Evolutionary conservation across 106 monocot genomes (phyloP).

Genomic region (Phalaenopsis equestris): DNA sequence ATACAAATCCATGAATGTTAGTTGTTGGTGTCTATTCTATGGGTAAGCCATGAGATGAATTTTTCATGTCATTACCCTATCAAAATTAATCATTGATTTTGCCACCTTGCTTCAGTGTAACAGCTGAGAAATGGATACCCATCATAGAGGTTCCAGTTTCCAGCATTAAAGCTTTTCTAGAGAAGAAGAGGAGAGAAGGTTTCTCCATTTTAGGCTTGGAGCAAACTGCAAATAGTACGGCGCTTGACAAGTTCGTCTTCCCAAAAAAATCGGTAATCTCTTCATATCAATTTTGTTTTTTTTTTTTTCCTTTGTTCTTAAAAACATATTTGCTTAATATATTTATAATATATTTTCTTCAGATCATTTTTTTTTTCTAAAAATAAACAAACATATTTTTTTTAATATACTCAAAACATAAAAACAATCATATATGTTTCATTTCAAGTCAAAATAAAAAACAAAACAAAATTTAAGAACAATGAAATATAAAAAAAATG

Average conservation of each 20-base stretch:
- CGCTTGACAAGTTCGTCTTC: conserved; percentile 63
- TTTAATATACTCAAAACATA: too few relatives aligned
- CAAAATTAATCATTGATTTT: too few relatives aligned
- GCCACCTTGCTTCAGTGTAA: conserved; percentile 41
- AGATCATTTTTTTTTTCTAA: too few relatives aligned
- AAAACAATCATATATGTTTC: too few relatives aligned
- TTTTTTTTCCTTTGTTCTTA: too few relatives aligned
- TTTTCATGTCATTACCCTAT: too few relatives aligned
- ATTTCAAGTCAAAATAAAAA: too few relatives aligned
- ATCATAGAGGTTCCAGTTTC: conserved; percentile 82
- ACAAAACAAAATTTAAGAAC: too few relatives aligned
- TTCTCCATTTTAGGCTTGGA: conserved; percentile 83
- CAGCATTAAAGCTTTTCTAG: conserved; percentile 59
- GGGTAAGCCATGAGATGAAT: neutral
- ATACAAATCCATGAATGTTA: neutral
- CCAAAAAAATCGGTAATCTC: conserved; percentile 58
- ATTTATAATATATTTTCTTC: too few relatives aligned
- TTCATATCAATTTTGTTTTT: neutral
- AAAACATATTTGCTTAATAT: too few relatives aligned
- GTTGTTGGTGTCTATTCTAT: neutral
- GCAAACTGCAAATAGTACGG: conserved; percentile 81
- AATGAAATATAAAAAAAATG: neutral
- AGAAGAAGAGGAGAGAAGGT: conserved; percentile 73
- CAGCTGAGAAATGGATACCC: conserved; percentile 92
- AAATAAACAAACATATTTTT: too few relatives aligned